Conservation (phyloP, 768 basidiomycete species). For the Porphyrellus cyaneotinctus region DNA sequence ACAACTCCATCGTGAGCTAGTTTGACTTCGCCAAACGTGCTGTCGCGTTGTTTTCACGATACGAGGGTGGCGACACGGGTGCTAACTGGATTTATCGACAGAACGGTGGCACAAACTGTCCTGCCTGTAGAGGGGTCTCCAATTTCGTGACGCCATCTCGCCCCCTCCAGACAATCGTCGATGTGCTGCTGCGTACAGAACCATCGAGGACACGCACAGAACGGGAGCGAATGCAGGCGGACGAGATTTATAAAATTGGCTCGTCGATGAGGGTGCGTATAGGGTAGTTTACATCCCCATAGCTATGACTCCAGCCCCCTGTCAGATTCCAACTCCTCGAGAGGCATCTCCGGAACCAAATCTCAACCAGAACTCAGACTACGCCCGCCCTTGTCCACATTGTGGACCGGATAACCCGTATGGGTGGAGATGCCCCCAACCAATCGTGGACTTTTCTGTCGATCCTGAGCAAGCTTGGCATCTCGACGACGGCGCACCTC, state of each 20-base stretch:
- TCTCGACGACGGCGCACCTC: conserved; percentile 71
- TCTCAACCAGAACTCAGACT: conserved; percentile 59
- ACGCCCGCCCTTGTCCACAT: conserved; percentile 76
- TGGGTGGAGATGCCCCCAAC: conserved; percentile 80
- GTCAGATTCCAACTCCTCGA: conserved; percentile 69
- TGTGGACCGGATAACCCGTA: conserved; percentile 65
- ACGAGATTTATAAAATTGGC: conserved; percentile 69
- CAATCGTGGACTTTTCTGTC: conserved; percentile 64
- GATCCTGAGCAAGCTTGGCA: conserved; percentile 75
- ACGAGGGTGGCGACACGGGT: not conserved
- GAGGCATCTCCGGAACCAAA: conserved; percentile 76
- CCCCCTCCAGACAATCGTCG: conserved; percentile 66
- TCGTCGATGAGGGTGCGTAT: conserved; percentile 60
- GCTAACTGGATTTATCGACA: conserved; percentile 30
- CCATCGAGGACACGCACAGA: conserved; percentile 65
- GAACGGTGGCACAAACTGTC: conserved; percentile 85
- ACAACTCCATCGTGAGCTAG: not conserved
- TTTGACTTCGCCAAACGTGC: not conserved
- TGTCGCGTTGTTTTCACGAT: not conserved
- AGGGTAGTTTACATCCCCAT: not conserved
- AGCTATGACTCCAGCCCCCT: not conserved
- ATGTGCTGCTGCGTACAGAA: conserved; percentile 64
- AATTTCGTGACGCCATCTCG: conserved; percentile 70
- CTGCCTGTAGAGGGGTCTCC: conserved; percentile 71
- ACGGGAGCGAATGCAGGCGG: conserved; percentile 75